Base-by-base conservation (phyloP, 139 green algal genomes). In the Closterium sp. region DNA sequence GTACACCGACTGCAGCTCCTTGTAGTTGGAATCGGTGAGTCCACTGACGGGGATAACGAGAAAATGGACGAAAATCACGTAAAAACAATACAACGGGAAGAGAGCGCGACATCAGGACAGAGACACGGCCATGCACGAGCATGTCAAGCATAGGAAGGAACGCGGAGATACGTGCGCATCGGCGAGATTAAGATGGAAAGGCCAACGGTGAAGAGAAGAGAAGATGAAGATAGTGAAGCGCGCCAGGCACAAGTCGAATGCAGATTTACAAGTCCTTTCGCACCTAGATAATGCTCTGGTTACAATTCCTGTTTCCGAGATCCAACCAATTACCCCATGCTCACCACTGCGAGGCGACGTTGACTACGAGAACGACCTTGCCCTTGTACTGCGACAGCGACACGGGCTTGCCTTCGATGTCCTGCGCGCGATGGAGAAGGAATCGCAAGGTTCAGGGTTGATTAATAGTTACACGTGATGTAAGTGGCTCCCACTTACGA, bases 301-400 rank as follows among this genome's bases (percentile, higher is more conserved):
- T 13, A 50, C 38, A 11, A 17, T 50, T 50, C 1, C 7, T 50
- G 38, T 50, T n/a, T 50, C 38, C 38, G 38, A 50, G 38, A 50
- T 50, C 38, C 38, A 50, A 50, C n/a, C 38, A 50, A 50, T 1
- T 9, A 9, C 13, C 38, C 7, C 38, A 87, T 30, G 28, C 85
- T 87, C 85, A 87, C 91, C 94, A 95, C 11, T 24, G 21, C 24
- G 89, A 94, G 29, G 94, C 94, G 17, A 95, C 94, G 91, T 95
- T 95, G 70, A 95, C 94, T 4, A 95, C 73, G n/a, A 95, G 88
- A n/a, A 29, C 85, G 28, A 95, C 94, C 88, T 93, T 96, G 31
- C 94, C 93, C 91, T 95, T 94, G 93, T 95, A 96, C 19, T 94
- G 31, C 2, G 27, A 31, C 42, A 96, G 29, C 13, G 89, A 86